These are phyloP conservation scores for Pseudozyma sp. DNA, from an alignment of 1,284 basidiomycete species.

Conservation along the genomic window DNA sequence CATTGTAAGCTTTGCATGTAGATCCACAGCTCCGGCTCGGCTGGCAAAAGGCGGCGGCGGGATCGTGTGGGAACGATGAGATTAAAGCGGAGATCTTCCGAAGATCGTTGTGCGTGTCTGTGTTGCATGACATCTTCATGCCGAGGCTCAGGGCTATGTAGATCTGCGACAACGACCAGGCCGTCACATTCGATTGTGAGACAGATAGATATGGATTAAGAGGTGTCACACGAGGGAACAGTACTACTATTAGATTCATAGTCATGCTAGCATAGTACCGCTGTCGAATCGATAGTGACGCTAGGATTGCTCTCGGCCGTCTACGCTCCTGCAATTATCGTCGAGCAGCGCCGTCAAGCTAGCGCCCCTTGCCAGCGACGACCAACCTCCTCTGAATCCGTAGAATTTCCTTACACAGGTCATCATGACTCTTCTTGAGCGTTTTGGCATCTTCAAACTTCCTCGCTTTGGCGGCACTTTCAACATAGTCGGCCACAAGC, in stretches of 20 bases:
- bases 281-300: too few relatives aligned
- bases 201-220: too few relatives aligned
- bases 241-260: too few relatives aligned
- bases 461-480: constrained; percentile 53
- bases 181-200: too few relatives aligned
- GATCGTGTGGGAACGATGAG: background rate
- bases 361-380: constrained; percentile 22
- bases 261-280: too few relatives aligned
- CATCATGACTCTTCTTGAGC: constrained; percentile 58
- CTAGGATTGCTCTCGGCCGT: too few relatives aligned
- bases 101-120: background rate
- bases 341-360: background rate
- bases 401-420: constrained; percentile 59
- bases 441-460: constrained; percentile 63
- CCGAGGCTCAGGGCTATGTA: background rate
- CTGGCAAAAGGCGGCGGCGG: background rate
- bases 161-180: background rate
- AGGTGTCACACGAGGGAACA: too few relatives aligned
- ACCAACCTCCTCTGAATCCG: constrained; percentile 42
- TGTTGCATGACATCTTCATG: too few relatives aligned
- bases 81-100: background rate
- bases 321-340: background rate
- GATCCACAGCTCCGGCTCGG: background rate
- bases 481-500: constrained; percentile 56
- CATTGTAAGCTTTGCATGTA: background rate